phyloP scores from a whole-genome alignment of 139 green algal species.

The Coelastrella sp. region DNA sequence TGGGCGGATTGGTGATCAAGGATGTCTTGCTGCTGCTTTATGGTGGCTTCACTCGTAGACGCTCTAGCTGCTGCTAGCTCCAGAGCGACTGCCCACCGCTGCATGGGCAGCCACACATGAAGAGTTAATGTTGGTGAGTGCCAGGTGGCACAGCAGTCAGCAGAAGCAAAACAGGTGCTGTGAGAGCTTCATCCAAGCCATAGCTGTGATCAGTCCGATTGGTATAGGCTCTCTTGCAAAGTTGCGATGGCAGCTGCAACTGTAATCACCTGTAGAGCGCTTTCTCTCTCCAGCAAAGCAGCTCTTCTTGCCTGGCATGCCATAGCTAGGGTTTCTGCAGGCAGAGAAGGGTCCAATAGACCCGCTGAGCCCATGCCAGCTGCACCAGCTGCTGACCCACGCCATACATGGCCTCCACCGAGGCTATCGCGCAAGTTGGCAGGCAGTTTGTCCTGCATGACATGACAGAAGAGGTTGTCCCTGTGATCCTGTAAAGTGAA shows the following conservation, averaged over 20 bases:
- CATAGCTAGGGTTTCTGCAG: conserved; percentile 3
- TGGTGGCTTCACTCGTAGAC: not conserved
- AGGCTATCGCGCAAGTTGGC: not conserved
- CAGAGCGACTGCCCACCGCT: conserved; percentile 33
- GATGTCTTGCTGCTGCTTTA: not conserved
- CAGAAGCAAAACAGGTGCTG: not conserved
- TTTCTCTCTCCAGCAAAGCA: conserved; percentile 41
- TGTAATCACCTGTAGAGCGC: conserved; percentile 22
- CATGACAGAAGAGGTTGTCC: not conserved
- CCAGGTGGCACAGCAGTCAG: not conserved
- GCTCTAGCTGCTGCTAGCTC: conserved; percentile 30
- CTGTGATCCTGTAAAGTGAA: too few relatives aligned
- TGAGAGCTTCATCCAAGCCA: too few relatives aligned
- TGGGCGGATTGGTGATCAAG: not conserved
- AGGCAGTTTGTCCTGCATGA: conserved; percentile 18
- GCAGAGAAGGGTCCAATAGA: conserved; percentile 28
- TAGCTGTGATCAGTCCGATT: too few relatives aligned
- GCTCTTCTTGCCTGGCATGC: conserved; percentile 23
- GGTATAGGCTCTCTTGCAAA: too few relatives aligned
- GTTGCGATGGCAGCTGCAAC: not conserved
- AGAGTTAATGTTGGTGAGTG: not conserved
- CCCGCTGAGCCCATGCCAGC: not conserved
- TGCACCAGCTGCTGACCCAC: not conserved
- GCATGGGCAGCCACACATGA: not conserved
- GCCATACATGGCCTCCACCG: not conserved